phyloP scores from a whole-genome alignment of 495 filamentous ascomycete species.

The Penicillium flavigenum region DNA sequence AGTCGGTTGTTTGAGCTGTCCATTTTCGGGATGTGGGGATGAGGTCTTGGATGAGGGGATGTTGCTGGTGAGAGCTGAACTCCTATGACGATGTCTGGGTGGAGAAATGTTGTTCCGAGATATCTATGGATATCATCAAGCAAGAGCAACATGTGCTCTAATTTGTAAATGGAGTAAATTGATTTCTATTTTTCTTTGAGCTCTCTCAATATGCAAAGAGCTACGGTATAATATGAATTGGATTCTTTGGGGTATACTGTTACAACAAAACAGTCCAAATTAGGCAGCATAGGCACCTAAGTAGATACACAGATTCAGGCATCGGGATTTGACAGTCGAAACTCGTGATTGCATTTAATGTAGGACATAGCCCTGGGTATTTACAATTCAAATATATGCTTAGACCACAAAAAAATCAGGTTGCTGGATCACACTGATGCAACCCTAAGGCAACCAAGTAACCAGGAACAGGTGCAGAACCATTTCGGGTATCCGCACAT shows the following conservation, averaged over 20 bases:
- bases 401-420: not conserved
- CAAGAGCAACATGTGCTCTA: not conserved
- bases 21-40: slow-evolving; percentile 30
- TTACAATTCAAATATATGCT: slow-evolving; percentile 16
- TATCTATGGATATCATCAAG: not conserved
- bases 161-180: not conserved
- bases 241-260: not conserved
- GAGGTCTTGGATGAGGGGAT: slow-evolving; percentile 5
- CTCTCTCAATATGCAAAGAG: not conserved
- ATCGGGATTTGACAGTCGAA: not conserved
- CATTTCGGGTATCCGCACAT: slow-evolving; percentile 6
- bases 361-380: slow-evolving; percentile 15
- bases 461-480: not conserved
- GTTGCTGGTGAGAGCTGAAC: slow-evolving; percentile 13
- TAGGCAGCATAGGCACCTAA: not conserved
- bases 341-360: not conserved
- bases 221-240: not conserved
- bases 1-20: slow-evolving; percentile 61
- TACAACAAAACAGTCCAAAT: not conserved
- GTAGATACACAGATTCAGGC: not conserved
- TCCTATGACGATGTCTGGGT: slow-evolving; percentile 27
- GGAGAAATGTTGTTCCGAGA: slow-evolving; percentile 8
- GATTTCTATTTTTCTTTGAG: not conserved
- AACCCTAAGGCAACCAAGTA: slow-evolving; percentile 9
- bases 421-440: slow-evolving; percentile 2